Base-by-base conservation (phyloP, 345 rosid genomes). In the Hypericum androsaemum region DNA sequence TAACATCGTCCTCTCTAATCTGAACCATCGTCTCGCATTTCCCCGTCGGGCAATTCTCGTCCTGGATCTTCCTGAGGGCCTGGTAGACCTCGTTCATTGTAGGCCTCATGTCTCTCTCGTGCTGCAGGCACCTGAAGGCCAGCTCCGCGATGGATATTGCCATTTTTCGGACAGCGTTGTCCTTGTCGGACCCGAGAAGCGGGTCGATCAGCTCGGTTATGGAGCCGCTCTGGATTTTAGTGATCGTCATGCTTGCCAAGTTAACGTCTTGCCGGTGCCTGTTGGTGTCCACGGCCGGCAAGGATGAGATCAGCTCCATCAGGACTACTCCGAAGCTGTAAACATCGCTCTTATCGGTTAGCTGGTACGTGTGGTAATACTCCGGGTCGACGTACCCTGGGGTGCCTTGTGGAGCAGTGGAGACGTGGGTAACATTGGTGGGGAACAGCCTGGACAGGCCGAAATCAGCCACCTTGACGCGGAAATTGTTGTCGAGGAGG, bases 371-470 rank as follows among this genome's bases (percentile, higher is more conserved):
- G 5, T 76, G 88, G 54, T 80, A 76, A 15, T 89, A 86, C 57
- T 83, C 88, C 0, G 97, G 97, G 55, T 89, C 97, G 10, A 89
- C 84, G 8, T 89, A 89, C 32, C 97, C 97, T 0, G 94, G 97
- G 0, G 97, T 89, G 44, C 97, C 97, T 61, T 89, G 97, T 1
- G 97, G 97, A 49, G 83, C 90, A 0, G 97, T 89, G 5, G 97
- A 89, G 3, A 89, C 80, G 45, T 89, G 97, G 3, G 86, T 89
- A 43, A 71, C 88, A 66, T 84, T 77, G 7, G 1, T 71, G 0
- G 95, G 94, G 58, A 84, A 86, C 59, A 86, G 54, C 22, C 97
- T 53, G 0, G 97, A 89, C n/a, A 89, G 66, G 7, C 97, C 97
- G 38, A 89, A 89, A 74, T 89, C 97, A 4, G 97, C 97, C 9